Base-by-base conservation (phyloP, 331 rosid species). In the Pyrus hybrid region DNA sequence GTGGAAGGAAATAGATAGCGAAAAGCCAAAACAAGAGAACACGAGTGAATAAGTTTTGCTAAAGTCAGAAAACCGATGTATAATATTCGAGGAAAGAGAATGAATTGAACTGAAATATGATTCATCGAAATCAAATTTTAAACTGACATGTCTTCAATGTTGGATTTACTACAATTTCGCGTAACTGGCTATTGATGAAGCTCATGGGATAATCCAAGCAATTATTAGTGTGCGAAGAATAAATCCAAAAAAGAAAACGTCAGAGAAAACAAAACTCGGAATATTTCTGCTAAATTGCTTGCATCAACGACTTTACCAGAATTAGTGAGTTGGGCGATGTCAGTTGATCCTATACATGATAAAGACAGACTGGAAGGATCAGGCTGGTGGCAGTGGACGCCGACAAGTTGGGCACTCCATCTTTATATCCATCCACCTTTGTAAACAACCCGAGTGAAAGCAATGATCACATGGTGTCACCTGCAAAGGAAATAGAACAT, bases 391-490 rank as follows among this genome's bases (percentile, higher is more conserved):
- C 65, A 93, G 81, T 8, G 87, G 69, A 73, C 98, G 94, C 77
- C 98, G 94, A 80, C 98, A 93, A 56, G 98, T 93, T 30, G 98
- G 98, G 81, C 98, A 93, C 85, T 91, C 98, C 98, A 93, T 91
- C 87, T 93, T 93, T 76, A 93, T 81, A 84, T 93, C 97, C 98
- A 93, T 93, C 98, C 98, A 93, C 85, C 97, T 90, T 86, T 93
- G 98, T 79, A 93, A 85, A 78, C 98, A 93, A 70, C 91, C 93
- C 13, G 91, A 87, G 79, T 93, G 98, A 84, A 93, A 93, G 84
- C 90, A 90, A 90, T 93, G 98, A 76, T 93, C 98, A 77, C 98
- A 93, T 25, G 98, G 98, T 41, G 98, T 91, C 67, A 91, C 97
- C 98, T 93, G 90, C 57, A 61, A 16, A 43, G 81, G 58, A 77